Conservation (phyloP, 495 filamentous ascomycete genomes). For the Clohesyomyces aquaticus region DNA sequence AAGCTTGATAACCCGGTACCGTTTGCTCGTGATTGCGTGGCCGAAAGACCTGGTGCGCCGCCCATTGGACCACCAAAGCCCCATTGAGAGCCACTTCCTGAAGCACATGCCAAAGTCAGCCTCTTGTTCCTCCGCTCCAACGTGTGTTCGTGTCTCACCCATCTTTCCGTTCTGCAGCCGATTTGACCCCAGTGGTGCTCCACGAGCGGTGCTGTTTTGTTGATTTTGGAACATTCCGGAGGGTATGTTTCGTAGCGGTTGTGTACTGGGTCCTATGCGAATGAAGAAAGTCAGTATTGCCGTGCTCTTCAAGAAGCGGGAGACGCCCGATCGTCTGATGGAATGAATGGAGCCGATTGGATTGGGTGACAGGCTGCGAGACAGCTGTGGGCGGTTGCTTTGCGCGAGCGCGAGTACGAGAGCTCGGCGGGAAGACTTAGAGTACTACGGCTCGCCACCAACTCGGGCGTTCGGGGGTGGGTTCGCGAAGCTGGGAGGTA, state of each 20-base stretch:
- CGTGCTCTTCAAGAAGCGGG: background rate
- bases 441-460: background rate
- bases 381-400: background rate
- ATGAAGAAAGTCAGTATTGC: slow-evolving; percentile 8
- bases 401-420: background rate
- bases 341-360: background rate
- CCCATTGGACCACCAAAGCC: slow-evolving; percentile 63
- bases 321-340: background rate
- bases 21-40: slow-evolving; percentile 64
- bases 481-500: background rate
- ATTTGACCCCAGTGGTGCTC: slow-evolving; percentile 31
- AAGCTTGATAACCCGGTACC: slow-evolving; percentile 68
- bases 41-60: slow-evolving; percentile 62
- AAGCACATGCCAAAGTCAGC: slow-evolving; percentile 17
- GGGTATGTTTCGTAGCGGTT: slow-evolving; percentile 35
- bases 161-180: slow-evolving; percentile 43
- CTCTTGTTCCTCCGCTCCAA: background rate
- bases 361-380: background rate
- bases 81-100: slow-evolving; percentile 38
- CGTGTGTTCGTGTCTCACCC: slow-evolving; percentile 24
- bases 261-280: slow-evolving; percentile 32
- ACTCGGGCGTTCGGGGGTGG: background rate
- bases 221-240: slow-evolving; percentile 41
- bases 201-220: slow-evolving; percentile 33
- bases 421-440: background rate